These are phyloP conservation scores for Zalaria obscura DNA, from an alignment of 2,329 filamentous ascomycete genomes.

Conservation along the genomic window DNA sequence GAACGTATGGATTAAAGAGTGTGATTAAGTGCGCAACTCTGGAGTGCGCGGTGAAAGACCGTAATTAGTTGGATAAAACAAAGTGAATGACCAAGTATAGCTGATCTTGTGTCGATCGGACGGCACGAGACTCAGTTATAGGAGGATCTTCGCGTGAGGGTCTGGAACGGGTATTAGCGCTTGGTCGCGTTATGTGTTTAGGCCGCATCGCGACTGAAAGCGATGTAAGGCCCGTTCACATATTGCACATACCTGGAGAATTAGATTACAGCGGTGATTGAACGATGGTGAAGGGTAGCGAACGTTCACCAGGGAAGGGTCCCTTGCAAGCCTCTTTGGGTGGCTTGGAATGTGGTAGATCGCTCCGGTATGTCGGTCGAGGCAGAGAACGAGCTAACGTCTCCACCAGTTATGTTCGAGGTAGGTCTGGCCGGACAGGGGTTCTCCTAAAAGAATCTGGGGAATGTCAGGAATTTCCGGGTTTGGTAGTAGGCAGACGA, in stretches of 20 bases:
- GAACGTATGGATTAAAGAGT: constrained; percentile 12
- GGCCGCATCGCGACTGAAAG: neutral
- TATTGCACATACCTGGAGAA: constrained; percentile 29
- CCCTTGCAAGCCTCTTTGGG: constrained; percentile 7
- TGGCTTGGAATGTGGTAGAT: constrained; percentile 15
- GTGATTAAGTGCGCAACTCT: constrained; percentile 20
- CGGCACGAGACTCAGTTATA: constrained; percentile 15
- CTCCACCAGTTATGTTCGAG: constrained; percentile 24
- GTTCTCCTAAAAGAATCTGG: constrained; percentile 24
- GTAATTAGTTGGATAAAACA: constrained; percentile 43
- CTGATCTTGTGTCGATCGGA: constrained; percentile 7
- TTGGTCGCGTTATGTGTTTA: constrained; percentile 9
- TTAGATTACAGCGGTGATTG: constrained; percentile 31
- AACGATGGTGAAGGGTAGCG: constrained; percentile 8
- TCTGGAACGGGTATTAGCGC: constrained; percentile 19
- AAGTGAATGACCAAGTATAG: constrained; percentile 21
- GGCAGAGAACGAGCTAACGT: constrained; percentile 42
- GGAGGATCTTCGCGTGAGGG: constrained; percentile 14
- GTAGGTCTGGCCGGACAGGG: constrained; percentile 15
- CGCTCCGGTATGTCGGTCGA: constrained; percentile 15
- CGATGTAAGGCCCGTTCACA: constrained; percentile 4
- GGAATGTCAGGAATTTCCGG: constrained; percentile 27
- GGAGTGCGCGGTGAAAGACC: constrained; percentile 24
- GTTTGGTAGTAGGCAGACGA: constrained; percentile 11
- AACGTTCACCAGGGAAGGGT: neutral